phyloP scores from a whole-genome alignment of 805 yeast species.

The Candida cerambycidarum region DNA sequence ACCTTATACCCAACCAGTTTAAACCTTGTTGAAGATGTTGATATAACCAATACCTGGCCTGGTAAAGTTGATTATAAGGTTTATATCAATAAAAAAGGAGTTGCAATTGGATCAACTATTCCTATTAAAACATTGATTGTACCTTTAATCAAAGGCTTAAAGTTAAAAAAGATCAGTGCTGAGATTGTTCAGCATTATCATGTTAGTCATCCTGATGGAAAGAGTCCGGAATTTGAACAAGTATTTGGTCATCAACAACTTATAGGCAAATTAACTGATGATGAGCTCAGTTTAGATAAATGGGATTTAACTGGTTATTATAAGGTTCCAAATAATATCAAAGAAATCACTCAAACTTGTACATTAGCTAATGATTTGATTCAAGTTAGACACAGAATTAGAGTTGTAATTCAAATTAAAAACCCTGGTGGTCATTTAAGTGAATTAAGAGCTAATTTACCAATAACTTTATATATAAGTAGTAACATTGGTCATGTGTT shows the following conservation, averaged over 20 bases:
- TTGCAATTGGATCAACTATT: constrained; percentile 47
- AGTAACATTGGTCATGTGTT: constrained; percentile 37
- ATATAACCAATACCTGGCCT: constrained; percentile 53
- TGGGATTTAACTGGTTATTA: constrained; percentile 47
- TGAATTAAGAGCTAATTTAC: constrained; percentile 53
- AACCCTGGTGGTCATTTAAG: constrained; percentile 52
- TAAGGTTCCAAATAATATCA: constrained; percentile 40
- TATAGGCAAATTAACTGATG: constrained; percentile 11
- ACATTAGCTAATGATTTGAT: constrained; percentile 39
- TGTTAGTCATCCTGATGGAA: constrained; percentile 32
- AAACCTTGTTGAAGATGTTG: constrained; percentile 41
- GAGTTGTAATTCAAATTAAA: constrained; percentile 43
- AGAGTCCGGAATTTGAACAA: constrained; percentile 43
- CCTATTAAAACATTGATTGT: constrained; percentile 44
- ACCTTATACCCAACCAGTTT: constrained; percentile 42
- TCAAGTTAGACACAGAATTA: constrained; percentile 46
- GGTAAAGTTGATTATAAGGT: constrained; percentile 52
- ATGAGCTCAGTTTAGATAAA: constrained; percentile 30
- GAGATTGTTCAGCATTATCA: constrained; percentile 33
- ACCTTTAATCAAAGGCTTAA: constrained; percentile 48
- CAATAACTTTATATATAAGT: constrained; percentile 44
- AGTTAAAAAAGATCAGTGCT: constrained; percentile 23
- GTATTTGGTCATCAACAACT: constrained; percentile 26
- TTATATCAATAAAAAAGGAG: constrained; percentile 39
- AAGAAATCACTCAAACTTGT: constrained; percentile 45